Evolutionary conservation across 2,329 filamentous ascomycete species (phyloP).

Genomic region (Botryosphaeria dothidea): DNA sequence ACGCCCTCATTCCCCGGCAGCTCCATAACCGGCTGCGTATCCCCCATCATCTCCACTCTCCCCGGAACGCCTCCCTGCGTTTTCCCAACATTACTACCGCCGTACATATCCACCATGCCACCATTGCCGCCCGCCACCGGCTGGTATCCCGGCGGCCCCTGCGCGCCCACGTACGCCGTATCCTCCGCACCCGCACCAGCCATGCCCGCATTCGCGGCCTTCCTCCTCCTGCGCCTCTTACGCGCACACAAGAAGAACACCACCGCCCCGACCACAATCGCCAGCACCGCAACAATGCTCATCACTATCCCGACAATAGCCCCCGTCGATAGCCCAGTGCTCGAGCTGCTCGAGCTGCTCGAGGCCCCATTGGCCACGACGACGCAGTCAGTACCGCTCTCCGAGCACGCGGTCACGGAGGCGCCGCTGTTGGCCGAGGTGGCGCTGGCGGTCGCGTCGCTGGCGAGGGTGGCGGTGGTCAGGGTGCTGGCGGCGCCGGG

Average conservation of each 20-base stretch:
- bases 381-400: not conserved
- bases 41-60: not conserved
- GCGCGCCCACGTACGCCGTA: not conserved
- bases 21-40: not conserved
- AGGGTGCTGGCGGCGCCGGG: not conserved
- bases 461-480: not conserved
- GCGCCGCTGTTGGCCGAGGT: not conserved
- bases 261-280: not conserved
- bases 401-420: not conserved
- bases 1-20: too few relatives aligned
- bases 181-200: too few relatives aligned
- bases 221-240: not conserved
- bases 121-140: not conserved
- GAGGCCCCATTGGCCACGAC: not conserved
- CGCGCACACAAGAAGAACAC: not conserved
- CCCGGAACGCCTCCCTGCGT: not conserved
- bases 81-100: not conserved
- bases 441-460: not conserved
- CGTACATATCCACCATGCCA: not conserved
- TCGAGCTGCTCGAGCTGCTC: not conserved
- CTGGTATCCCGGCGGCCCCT: not conserved
- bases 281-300: not conserved
- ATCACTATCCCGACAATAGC: not conserved
- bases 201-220: not conserved
- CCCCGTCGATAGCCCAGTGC: not conserved